phyloP scores from a whole-genome alignment of 2,329 filamentous ascomycete species.

The Xylaria sp. region DNA sequence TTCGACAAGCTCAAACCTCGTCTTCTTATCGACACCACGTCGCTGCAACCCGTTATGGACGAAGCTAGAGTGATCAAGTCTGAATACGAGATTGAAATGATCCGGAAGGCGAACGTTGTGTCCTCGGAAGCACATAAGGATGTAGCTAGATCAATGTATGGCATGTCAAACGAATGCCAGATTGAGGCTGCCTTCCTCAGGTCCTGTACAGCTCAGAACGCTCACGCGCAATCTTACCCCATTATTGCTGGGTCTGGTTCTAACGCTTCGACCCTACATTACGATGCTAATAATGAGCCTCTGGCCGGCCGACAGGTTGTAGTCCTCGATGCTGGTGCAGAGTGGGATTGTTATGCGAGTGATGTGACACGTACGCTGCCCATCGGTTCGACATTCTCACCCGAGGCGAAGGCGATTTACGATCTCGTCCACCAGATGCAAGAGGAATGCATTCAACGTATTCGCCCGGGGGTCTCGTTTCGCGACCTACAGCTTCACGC shows the following conservation, averaged over 20 bases:
- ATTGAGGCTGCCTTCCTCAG: conserved; percentile 82
- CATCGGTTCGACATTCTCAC: conserved; percentile 67
- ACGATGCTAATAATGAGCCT: conserved; percentile 80
- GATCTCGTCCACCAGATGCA: conserved; percentile 86
- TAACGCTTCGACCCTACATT: conserved; percentile 90
- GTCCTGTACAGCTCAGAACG: conserved; percentile 77
- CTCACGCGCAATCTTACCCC: conserved; percentile 83
- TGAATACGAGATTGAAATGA: conserved; percentile 83
- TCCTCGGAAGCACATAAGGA: conserved; percentile 80
- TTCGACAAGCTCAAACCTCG: conserved; percentile 45
- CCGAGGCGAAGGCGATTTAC: conserved; percentile 79
- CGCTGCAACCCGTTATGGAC: conserved; percentile 79
- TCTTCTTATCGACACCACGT: conserved; percentile 59
- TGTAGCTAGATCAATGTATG: conserved; percentile 72
- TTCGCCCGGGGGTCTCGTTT: conserved; percentile 77
- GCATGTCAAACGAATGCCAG: conserved; percentile 80
- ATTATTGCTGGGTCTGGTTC: conserved; percentile 86
- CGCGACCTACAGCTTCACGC: conserved; percentile 79
- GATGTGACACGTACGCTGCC: conserved; percentile 93
- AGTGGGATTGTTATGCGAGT: conserved; percentile 86
- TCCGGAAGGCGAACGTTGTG: conserved; percentile 83
- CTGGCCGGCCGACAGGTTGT: conserved; percentile 78
- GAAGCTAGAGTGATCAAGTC: conserved; percentile 84
- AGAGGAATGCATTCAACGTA: conserved; percentile 73
- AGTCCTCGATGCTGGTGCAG: conserved; percentile 87